Evolutionary conservation across 106 monocot species (phyloP).

Genomic region (Iris macrosiphon): DNA sequence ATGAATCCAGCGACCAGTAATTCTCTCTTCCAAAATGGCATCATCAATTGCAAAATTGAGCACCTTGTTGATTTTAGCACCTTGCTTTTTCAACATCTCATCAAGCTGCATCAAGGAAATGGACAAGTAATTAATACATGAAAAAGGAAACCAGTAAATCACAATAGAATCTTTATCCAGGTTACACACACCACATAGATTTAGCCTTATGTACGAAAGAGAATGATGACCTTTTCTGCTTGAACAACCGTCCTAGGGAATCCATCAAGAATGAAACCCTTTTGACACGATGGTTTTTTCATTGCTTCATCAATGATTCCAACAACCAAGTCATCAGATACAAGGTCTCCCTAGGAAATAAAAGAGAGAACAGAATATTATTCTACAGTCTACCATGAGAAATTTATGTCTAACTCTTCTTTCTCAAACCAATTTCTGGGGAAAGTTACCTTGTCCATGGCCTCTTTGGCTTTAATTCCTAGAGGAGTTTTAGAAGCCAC

Average conservation of each 20-base stretch:
- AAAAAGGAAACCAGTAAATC: not conserved
- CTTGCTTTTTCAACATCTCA: slow-evolving; percentile 79
- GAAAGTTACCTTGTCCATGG: slow-evolving; percentile 76
- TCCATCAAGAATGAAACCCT: slow-evolving; percentile 99
- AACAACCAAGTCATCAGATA: slow-evolving; percentile 97
- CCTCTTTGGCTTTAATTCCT: slow-evolving; percentile 89
- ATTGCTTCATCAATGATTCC: slow-evolving; percentile 98
- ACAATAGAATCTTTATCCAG: too few relatives aligned
- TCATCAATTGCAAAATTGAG: slow-evolving; percentile 98
- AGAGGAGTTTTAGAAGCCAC: slow-evolving; percentile 92
- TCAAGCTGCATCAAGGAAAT: slow-evolving; percentile 61
- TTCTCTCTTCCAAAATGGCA: slow-evolving; percentile 88
- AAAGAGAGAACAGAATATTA: not conserved
- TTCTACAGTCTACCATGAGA: not conserved
- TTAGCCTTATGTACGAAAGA: slow-evolving; percentile 1
- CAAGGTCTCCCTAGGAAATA: slow-evolving; percentile 78
- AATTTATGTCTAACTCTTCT: not conserved
- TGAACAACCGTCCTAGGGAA: slow-evolving; percentile 96
- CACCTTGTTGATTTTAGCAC: slow-evolving; percentile 90
- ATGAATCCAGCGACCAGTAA: slow-evolving; percentile 99
- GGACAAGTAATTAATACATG: not conserved
- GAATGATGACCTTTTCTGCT: slow-evolving; percentile 68
- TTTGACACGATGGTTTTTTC: slow-evolving; percentile 90
- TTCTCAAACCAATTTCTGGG: not conserved
- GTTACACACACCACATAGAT: not conserved